phyloP scores from a whole-genome alignment of 805 yeast species.

The Wickerhamiella cacticola region DNA sequence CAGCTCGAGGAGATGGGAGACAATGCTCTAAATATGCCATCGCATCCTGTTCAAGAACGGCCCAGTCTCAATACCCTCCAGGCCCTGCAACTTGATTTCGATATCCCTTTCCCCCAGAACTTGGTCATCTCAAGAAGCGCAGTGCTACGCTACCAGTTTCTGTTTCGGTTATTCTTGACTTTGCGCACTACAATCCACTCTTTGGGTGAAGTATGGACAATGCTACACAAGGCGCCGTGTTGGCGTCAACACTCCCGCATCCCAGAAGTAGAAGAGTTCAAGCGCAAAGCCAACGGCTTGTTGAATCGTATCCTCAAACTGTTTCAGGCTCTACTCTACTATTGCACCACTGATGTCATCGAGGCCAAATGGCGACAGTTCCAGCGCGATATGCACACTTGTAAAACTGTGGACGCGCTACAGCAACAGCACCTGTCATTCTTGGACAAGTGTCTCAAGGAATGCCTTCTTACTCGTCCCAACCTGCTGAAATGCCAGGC shows the following conservation, averaged over 20 bases:
- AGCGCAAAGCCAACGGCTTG: slow-evolving; percentile 25
- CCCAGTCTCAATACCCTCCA: slow-evolving; percentile 24
- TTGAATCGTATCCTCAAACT: slow-evolving; percentile 44
- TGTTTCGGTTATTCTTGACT: slow-evolving; percentile 58
- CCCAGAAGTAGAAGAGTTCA: slow-evolving; percentile 39
- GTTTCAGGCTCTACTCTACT: slow-evolving; percentile 42
- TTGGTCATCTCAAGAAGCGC: slow-evolving; percentile 59
- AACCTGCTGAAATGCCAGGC: slow-evolving; percentile 35
- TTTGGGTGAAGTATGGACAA: slow-evolving; percentile 60
- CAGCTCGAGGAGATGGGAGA: slow-evolving; percentile 12
- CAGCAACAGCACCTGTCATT: slow-evolving; percentile 41
- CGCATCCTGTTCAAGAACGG: neutral
- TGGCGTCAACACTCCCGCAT: slow-evolving; percentile 49
- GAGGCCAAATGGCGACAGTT: slow-evolving; percentile 43
- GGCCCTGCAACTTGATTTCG: slow-evolving; percentile 31
- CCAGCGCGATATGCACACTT: slow-evolving; percentile 22
- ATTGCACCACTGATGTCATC: slow-evolving; percentile 47
- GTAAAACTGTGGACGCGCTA: slow-evolving; percentile 35
- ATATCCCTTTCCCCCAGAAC: slow-evolving; percentile 76
- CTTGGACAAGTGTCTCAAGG: slow-evolving; percentile 51
- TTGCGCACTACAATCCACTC: slow-evolving; percentile 50
- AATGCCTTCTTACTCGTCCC: slow-evolving; percentile 53
- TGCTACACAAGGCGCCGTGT: slow-evolving; percentile 46
- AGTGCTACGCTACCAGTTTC: slow-evolving; percentile 62
- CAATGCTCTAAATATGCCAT: neutral